phyloP scores from a whole-genome alignment of 2,329 filamentous ascomycete genomes.

The Ceratocystis harringtonii region DNA sequence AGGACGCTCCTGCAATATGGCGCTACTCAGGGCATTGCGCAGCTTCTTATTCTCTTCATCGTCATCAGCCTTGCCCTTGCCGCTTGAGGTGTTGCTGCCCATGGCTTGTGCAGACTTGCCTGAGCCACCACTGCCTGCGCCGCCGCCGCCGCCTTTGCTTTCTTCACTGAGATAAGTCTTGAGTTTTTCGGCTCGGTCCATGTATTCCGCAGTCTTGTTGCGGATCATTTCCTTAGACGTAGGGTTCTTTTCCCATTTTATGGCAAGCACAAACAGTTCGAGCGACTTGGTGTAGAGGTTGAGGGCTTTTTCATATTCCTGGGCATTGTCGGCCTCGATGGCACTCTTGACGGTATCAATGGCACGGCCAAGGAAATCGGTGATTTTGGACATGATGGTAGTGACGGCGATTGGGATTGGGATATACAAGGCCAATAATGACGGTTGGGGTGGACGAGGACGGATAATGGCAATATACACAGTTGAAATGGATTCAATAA shows the following conservation, averaged over 20 bases:
- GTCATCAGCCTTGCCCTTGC: conserved; percentile 44
- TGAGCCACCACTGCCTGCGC: conserved; percentile 26
- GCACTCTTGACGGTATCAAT: conserved; percentile 96
- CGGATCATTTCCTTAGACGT: conserved; percentile 96
- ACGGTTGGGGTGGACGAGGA: too few species aligned
- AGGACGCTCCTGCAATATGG: conserved; percentile 87
- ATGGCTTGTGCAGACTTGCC: conserved; percentile 38
- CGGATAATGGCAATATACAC: not conserved
- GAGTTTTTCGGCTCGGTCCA: conserved; percentile 96
- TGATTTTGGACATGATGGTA: conserved; percentile 26
- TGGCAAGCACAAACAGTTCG: conserved; percentile 94
- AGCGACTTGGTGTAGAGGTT: conserved; percentile 90
- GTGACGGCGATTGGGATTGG: not conserved
- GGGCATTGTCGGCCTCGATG: conserved; percentile 88
- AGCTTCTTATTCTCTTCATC: conserved; percentile 95
- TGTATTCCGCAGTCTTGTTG: conserved; percentile 88
- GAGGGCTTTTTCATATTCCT: conserved; percentile 95
- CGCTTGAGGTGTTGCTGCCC: conserved; percentile 55
- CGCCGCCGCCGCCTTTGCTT: conserved; percentile 22
- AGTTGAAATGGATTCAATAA: not conserved
- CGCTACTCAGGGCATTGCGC: conserved; percentile 74
- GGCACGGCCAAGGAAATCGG: conserved; percentile 90
- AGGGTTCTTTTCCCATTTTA: conserved; percentile 99
- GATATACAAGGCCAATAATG: too few species aligned
- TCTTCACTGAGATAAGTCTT: conserved; percentile 74